A percentile compares a stretch with the other conserved stretches of the same genome.
phyloP scores from a whole-genome alignment of 2,329 filamentous ascomycete species.

The Drechslerella dactyloides region DNA sequence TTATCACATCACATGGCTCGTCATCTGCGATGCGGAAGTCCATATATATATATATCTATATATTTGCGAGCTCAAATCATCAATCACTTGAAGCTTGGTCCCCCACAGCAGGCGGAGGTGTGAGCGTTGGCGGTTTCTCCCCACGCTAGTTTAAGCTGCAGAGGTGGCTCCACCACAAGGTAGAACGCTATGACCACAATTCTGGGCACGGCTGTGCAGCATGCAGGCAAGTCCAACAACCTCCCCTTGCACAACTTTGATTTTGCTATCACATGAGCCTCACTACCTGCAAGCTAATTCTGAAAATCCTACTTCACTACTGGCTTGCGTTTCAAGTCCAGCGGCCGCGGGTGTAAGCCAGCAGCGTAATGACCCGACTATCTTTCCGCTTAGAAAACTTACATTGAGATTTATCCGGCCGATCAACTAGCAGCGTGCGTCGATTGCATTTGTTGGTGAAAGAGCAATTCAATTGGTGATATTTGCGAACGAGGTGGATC shows the following conservation, averaged over 20 bases:
- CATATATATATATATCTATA: too few relatives aligned
- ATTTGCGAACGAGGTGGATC: slow-evolving; percentile 29
- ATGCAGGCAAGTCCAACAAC: slow-evolving; percentile 25
- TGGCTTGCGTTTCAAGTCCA: slow-evolving; percentile 19
- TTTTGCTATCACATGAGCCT: slow-evolving; percentile 50
- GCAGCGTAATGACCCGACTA: too few relatives aligned
- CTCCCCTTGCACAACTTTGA: slow-evolving; percentile 36
- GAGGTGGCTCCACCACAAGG: slow-evolving; percentile 9
- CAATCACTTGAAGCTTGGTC: too few relatives aligned
- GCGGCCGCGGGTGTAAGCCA: too few relatives aligned
- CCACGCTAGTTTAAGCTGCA: slow-evolving; percentile 6
- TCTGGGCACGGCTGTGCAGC: slow-evolving; percentile 2
- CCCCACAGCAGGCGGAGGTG: too few relatives aligned
- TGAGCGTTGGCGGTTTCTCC: too few relatives aligned
- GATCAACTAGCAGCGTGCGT: slow-evolving; percentile 11
- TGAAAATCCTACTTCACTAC: slow-evolving; percentile 21
- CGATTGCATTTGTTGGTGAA: too few relatives aligned
- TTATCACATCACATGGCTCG: too few relatives aligned
- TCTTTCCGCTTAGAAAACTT: not conserved
- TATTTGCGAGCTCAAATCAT: too few relatives aligned
- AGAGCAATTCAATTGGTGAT: slow-evolving; percentile 1
- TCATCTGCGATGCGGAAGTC: too few relatives aligned
- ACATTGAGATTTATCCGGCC: slow-evolving; percentile 12
- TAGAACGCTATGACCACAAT: slow-evolving; percentile 45
- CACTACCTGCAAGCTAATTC: slow-evolving; percentile 1